These are phyloP conservation scores for Beauveria bassiana DNA, from an alignment of 2,329 filamentous ascomycete species.

Conservation along the genomic window DNA sequence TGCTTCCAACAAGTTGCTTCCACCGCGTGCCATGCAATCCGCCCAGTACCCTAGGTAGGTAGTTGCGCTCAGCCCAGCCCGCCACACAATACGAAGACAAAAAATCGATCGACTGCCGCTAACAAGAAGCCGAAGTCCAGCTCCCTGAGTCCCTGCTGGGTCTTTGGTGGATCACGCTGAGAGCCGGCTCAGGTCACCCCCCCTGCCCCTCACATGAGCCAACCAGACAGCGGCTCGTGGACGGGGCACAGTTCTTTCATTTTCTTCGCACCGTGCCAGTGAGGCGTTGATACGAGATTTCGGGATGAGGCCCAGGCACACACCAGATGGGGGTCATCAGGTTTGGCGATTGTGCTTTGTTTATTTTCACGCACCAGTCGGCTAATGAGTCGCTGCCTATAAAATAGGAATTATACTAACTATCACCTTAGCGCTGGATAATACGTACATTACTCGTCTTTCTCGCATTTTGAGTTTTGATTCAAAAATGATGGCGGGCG, in stretches of 20 bases:
- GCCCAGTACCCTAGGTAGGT: neutral
- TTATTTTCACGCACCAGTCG: too few species aligned
- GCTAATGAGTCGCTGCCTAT: too few species aligned
- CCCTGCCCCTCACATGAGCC: neutral
- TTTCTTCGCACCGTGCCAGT: neutral
- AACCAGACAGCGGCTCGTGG: neutral
- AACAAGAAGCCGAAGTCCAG: neutral
- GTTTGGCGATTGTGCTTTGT: neutral
- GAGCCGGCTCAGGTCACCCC: neutral
- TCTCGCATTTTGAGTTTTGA: neutral
- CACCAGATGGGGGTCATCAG: neutral
- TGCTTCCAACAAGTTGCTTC: too few species aligned
- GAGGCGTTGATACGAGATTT: neutral
- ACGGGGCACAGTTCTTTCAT: neutral
- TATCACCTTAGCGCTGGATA: too few species aligned
- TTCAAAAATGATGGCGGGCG: neutral
- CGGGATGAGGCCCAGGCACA: neutral
- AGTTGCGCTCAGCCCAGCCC: neutral
- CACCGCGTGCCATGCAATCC: too few species aligned
- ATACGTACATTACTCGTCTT: neutral
- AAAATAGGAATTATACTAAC: too few species aligned
- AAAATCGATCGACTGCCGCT: slow-evolving; percentile 5
- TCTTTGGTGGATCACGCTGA: neutral
- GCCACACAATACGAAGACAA: neutral
- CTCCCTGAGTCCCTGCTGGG: neutral